Conservation (phyloP, 495 filamentous ascomycete genomes). For the Trichoderma erinaceum region DNA sequence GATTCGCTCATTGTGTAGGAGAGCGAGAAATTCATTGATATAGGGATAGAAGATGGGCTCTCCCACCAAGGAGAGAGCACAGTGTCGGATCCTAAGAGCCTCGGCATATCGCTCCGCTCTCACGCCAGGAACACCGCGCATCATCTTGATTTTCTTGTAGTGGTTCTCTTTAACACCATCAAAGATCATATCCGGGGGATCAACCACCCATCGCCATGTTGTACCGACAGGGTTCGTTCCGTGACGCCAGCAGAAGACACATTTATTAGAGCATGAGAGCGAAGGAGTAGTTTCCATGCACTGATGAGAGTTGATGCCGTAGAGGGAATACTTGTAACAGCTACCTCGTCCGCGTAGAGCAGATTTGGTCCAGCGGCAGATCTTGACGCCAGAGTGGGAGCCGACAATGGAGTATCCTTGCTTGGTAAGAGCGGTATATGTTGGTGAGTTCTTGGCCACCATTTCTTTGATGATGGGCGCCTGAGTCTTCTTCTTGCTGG, state of each 20-base stretch:
- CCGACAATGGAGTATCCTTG: slow-evolving; percentile 95
- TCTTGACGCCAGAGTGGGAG: slow-evolving; percentile 93
- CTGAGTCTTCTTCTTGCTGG: slow-evolving; percentile 39
- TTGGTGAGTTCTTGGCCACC: slow-evolving; percentile 86
- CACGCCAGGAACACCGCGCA: slow-evolving; percentile 88
- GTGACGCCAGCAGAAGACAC: slow-evolving; percentile 97
- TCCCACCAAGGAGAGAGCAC: slow-evolving; percentile 82
- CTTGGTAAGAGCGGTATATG: slow-evolving; percentile 80
- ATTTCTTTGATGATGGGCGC: slow-evolving; percentile 66
- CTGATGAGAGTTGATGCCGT: slow-evolving; percentile 89
- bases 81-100: slow-evolving; percentile 88
- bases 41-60: slow-evolving; percentile 97
- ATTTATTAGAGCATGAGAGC: slow-evolving; percentile 94
- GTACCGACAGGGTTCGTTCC: slow-evolving; percentile 96
- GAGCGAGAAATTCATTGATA: slow-evolving; percentile 80
- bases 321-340: slow-evolving; percentile 96
- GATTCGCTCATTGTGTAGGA: slow-evolving; percentile 80
- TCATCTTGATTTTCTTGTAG: slow-evolving; percentile 95
- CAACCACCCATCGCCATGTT: slow-evolving; percentile 92
- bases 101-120: slow-evolving; percentile 86
- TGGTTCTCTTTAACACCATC: slow-evolving; percentile 83
- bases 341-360: slow-evolving; percentile 91
- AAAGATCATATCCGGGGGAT: slow-evolving; percentile 83
- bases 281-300: slow-evolving; percentile 98
- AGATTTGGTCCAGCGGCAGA: slow-evolving; percentile 97